Evolutionary conservation across 169 alveolate species (phyloP).

Genomic region (Plasmodium berghei): DNA sequence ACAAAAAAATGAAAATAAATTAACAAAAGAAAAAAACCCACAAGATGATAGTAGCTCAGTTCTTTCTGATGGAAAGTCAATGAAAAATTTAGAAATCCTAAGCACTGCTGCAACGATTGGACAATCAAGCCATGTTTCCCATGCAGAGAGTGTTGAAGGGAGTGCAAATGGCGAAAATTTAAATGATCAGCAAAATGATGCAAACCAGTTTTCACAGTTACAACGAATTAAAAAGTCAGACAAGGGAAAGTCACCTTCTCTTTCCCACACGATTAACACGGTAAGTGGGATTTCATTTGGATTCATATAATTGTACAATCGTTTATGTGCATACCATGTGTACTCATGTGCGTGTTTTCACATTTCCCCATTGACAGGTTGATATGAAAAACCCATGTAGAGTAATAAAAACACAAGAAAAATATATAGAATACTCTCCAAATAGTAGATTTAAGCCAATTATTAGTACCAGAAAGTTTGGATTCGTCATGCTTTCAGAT

Average conservation of each 20-base stretch:
- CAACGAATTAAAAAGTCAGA: conserved; percentile 78
- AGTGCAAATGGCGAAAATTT: conserved; percentile 71
- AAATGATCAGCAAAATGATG: conserved; percentile 83
- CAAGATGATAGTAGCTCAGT: conserved; percentile 82
- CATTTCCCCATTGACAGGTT: conserved; percentile 70
- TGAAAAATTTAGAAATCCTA: conserved; percentile 78
- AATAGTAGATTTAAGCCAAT: conserved; percentile 91
- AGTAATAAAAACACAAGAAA: conserved; percentile 92
- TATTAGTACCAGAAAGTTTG: conserved; percentile 87
- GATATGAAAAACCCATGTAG: conserved; percentile 93
- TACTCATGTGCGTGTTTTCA: background rate
- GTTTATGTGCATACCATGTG: background rate
- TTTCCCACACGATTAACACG: conserved; percentile 68
- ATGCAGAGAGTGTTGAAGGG: conserved; percentile 78
- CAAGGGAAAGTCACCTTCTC: conserved; percentile 77
- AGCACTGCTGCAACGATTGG: conserved; percentile 87
- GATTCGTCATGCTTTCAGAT: conserved; percentile 90
- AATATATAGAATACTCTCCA: conserved; percentile 84
- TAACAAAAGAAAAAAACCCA: conserved; percentile 66
- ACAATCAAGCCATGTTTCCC: conserved; percentile 84
- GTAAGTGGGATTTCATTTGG: background rate
- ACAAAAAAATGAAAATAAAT: conserved; percentile 67
- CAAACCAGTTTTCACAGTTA: conserved; percentile 19
- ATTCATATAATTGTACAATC: background rate
- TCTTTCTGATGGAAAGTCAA: conserved; percentile 83